Evolutionary conservation across 805 yeast species (phyloP).

Genomic region (Candida andamanensis): DNA sequence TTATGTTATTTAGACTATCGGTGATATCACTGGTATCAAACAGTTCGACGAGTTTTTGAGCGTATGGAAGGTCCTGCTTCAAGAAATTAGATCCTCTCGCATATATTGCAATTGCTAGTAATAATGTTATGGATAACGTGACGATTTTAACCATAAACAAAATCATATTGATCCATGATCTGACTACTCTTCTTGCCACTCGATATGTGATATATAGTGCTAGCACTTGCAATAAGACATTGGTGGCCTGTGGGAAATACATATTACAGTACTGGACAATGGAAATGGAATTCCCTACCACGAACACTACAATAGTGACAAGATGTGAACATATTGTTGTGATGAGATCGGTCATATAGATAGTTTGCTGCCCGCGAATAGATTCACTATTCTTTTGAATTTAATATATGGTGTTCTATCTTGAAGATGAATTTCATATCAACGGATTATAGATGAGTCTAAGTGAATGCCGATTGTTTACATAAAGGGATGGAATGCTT

Average conservation of each 20-base stretch:
- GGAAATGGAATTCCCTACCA: constrained; percentile 11
- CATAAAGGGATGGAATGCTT: too few species aligned
- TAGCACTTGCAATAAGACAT: constrained; percentile 10
- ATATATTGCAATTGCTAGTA: constrained; percentile 15
- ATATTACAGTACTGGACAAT: constrained; percentile 9
- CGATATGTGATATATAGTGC: constrained; percentile 17
- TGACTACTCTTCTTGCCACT: constrained; percentile 12
- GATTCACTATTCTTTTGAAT: too few species aligned
- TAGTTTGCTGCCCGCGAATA: too few species aligned
- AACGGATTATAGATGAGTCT: too few species aligned
- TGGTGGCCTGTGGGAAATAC: constrained; percentile 17
- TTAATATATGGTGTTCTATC: too few species aligned
- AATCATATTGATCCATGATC: constrained; percentile 19
- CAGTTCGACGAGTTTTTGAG: constrained; percentile 2
- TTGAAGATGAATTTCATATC: too few species aligned
- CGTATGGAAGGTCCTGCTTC: constrained; percentile 13
- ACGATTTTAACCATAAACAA: constrained; percentile 16
- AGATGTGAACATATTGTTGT: constrained; percentile 5
- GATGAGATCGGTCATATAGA: too few species aligned
- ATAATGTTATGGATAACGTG: constrained; percentile 12
- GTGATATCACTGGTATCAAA: constrained; percentile 5
- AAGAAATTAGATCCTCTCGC: constrained; percentile 21
- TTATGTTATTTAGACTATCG: constrained; percentile 5
- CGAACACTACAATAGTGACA: constrained; percentile 12
- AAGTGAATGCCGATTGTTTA: too few species aligned